phyloP scores from a whole-genome alignment of 768 basidiomycete genomes.

The Pilatotrama ljubarskyi region DNA sequence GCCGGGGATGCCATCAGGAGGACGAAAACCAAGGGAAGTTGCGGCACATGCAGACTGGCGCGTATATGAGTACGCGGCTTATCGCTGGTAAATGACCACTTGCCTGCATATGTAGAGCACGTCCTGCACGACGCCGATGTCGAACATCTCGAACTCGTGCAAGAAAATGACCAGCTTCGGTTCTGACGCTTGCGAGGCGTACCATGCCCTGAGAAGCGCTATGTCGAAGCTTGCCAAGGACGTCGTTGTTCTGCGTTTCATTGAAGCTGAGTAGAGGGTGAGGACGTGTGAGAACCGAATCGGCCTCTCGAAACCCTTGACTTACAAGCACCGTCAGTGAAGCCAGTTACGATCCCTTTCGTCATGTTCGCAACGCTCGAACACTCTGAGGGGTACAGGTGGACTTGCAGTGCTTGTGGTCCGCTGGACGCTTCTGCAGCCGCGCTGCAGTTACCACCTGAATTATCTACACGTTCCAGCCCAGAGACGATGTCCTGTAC shows the following conservation, averaged over 20 bases:
- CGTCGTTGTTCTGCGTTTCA: constrained; percentile 44
- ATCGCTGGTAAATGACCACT: not conserved
- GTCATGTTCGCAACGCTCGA: constrained; percentile 52
- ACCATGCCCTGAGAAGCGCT: constrained; percentile 59
- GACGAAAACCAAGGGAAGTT: constrained; percentile 65
- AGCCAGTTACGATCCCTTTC: constrained; percentile 54
- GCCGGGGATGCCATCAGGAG: constrained; percentile 59
- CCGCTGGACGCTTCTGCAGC: constrained; percentile 6
- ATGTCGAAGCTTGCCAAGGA: constrained; percentile 67
- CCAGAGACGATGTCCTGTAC: constrained; percentile 1
- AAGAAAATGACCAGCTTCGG: constrained; percentile 57
- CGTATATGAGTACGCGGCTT: not conserved
- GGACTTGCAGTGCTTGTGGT: constrained; percentile 35
- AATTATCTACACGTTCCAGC: not conserved
- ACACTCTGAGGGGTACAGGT: constrained; percentile 62
- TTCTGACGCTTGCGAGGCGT: constrained; percentile 29
- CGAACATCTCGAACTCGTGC: constrained; percentile 77
- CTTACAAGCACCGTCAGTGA: constrained; percentile 41
- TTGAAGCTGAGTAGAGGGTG: not conserved
- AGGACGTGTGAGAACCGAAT: not conserved
- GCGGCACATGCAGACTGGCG: constrained; percentile 50
- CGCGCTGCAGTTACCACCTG: not conserved
- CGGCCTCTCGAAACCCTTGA: not conserved
- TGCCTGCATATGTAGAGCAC: constrained; percentile 74
- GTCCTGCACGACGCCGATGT: constrained; percentile 62